Evolutionary conservation across 2,329 filamentous ascomycete species (phyloP).

Genomic region (Incumbomyces delicatus): DNA sequence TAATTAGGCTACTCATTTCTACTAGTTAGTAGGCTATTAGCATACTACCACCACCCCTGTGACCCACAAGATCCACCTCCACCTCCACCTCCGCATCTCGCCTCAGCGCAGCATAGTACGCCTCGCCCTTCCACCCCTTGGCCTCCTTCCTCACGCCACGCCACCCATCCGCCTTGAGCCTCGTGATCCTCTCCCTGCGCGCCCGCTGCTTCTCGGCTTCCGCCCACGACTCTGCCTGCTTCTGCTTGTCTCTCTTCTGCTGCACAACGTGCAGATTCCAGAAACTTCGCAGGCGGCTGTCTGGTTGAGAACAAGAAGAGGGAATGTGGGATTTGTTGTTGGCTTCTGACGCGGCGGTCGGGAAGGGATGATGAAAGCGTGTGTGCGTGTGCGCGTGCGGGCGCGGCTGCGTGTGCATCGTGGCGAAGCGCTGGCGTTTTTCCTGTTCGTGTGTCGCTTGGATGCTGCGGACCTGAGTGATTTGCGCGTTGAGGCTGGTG

Average conservation of each 20-base stretch:
- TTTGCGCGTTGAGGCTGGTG: not conserved
- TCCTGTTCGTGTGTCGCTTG: not conserved
- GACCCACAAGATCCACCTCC: not conserved
- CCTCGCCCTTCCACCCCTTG: slow-evolving; percentile 16
- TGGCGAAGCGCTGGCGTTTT: not conserved
- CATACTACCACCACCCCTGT: not conserved
- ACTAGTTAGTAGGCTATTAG: too few species aligned
- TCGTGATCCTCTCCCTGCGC: slow-evolving; percentile 14
- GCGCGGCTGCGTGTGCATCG: not conserved
- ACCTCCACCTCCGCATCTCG: slow-evolving; percentile 10
- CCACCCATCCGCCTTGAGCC: slow-evolving; percentile 13
- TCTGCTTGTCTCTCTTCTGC: not conserved
- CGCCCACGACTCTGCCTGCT: not conserved
- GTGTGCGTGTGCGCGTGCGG: not conserved
- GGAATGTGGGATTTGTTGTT: too few species aligned
- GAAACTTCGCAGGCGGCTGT: not conserved
- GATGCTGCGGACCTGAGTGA: not conserved
- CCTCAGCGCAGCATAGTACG: slow-evolving; percentile 16
- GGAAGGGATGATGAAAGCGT: not conserved
- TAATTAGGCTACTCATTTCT: too few species aligned
- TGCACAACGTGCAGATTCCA: not conserved
- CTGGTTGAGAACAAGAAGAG: too few species aligned
- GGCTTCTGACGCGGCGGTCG: not conserved
- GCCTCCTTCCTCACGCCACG: slow-evolving; percentile 15
- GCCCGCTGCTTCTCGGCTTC: slow-evolving; percentile 2